A percentile compares a stretch with the other conserved stretches of the same genome.
These are phyloP conservation scores for Nicotiana obtusifolia DNA, from an alignment of 257 asterid species.

Conservation along the genomic window DNA sequence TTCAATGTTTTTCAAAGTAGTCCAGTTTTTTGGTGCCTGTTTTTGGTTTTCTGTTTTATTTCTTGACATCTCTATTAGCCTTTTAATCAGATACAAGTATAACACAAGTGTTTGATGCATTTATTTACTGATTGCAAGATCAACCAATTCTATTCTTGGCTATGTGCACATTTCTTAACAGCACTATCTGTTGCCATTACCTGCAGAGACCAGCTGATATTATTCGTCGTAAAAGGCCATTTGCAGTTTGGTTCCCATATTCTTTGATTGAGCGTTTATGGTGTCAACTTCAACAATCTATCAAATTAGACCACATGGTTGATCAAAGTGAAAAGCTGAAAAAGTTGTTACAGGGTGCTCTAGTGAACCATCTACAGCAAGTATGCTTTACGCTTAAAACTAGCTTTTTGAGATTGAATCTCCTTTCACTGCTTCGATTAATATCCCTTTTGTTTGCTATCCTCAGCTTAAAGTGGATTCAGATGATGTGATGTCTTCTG, in stretches of 20 bases:
- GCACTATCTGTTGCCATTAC: conserved; percentile 14
- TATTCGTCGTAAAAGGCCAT: conserved; percentile 68
- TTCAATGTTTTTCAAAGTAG: background rate
- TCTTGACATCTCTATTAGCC: background rate
- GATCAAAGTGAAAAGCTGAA: conserved; percentile 85
- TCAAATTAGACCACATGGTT: conserved; percentile 65
- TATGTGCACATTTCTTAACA: background rate
- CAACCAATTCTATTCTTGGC: background rate
- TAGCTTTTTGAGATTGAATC: background rate
- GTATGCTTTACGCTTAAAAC: conserved; percentile 31
- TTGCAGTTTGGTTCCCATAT: conserved; percentile 89
- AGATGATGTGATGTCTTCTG: conserved; percentile 52
- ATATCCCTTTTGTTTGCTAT: conserved; percentile 5
- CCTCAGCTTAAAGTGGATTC: conserved; percentile 81
- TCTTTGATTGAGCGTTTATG: conserved; percentile 76
- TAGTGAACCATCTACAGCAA: conserved; percentile 63
- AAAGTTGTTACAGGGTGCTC: conserved; percentile 48
- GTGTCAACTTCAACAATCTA: conserved; percentile 82
- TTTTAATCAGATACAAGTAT: background rate
- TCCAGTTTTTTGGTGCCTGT: background rate
- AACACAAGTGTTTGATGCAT: background rate
- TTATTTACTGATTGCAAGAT: conserved; percentile 3
- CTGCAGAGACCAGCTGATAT: conserved; percentile 75
- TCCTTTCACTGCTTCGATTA: background rate
- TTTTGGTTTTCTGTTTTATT: background rate